Evolutionary conservation across 306 rosid genomes (phyloP), one percentile per base, ranked within the genome.

Genomic region (Trichosanthes truncata): DNA sequence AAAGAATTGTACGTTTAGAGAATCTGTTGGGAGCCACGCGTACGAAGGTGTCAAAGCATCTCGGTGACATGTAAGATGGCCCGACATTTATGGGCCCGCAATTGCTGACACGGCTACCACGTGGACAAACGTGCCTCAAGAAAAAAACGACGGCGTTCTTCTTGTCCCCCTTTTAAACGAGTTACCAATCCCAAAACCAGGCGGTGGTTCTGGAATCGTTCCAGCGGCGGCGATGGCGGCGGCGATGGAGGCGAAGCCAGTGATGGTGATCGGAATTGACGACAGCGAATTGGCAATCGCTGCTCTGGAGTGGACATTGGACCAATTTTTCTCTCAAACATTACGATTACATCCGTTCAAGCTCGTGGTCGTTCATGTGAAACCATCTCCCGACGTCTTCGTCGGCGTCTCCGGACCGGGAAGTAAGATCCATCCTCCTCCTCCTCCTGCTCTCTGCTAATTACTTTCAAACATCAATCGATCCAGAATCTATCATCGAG

Each of bases 231-330:
- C 38, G 38, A 80, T 79, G 83, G 81, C 86, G 25, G 53, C 81
- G 84, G 82, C 85, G 20, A 40, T 43, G 6, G 21, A 79, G 0
- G 88, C 89, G 81, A 88, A 87, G 82, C 93, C 84, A 72, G 88
- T 89, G 82, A 84, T 92, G 89, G 80, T 89, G 55, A 82, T 88
- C 2, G 98, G 89, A 0, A 36, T 87, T 51, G 98, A 94, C 80
- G 96, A 94, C 36, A 89, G 92, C 77, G 90, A 88, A 14, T 76
- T 73, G 61, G 85, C 88, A 60, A 20, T 63, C 4, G 68, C 80
- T 46, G 85, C 89, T 5, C 73, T 88, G 43, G 84, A 84, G 21
- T 88, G 92, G 92, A 83, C 84, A 25, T 72, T 88, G 5, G 83
- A 81, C 17, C 85, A 51, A 69, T 86, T 86, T 59, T 88, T 88